Base-by-base conservation (phyloP, 1,284 basidiomycete species). In the Rhodofomes roseus region DNA sequence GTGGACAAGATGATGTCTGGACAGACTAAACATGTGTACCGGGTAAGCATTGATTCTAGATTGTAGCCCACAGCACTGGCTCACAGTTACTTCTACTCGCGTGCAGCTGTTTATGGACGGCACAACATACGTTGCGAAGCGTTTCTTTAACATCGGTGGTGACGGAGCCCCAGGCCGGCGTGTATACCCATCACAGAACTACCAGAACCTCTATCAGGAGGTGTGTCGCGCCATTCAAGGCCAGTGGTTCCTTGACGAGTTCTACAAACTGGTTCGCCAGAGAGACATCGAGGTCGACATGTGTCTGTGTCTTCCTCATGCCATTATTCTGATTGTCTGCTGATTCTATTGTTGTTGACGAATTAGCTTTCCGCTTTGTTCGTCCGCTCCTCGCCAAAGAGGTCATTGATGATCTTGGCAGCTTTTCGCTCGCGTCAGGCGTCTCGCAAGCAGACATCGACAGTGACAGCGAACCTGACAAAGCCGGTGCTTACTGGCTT, bases 401-500 rank as follows among this genome's bases (percentile, higher is more conserved):
- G 31, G 11, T 34, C 31, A 11, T 34, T 11, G 11, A 11, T 34
- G 31, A 34, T 11, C 5, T 5, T 34, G 31, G 31, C 11, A 5
- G 31, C 31, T 34, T 34, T 34, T 34, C 31, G 31, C 4, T 11
- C 4, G 31, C 31, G 5, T 34, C 31, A 4, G 31, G 40, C n/a
- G 48, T 39, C 14, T 9, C 22, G 7, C 48, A 58, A 22, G 16
- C 52, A n/a, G 23, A 5, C 34, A 12, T n/a, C 22, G 37, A 44
- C 23, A 29, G n/a, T 37, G 41, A 23, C 54, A 43, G 18, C n/a
- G 41, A 40, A 11, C 20, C 27, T 23, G 16, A 18, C 4, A 31
- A 57, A 48, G 43, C 34, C 20, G 56, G 40, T 5, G 56, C 40
- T 11, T 55, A 43, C 27, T 58, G 56, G 56, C 46, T 58, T 8